Evolutionary conservation across 345 rosid species (phyloP).

Genomic region (Citrus inodora): DNA sequence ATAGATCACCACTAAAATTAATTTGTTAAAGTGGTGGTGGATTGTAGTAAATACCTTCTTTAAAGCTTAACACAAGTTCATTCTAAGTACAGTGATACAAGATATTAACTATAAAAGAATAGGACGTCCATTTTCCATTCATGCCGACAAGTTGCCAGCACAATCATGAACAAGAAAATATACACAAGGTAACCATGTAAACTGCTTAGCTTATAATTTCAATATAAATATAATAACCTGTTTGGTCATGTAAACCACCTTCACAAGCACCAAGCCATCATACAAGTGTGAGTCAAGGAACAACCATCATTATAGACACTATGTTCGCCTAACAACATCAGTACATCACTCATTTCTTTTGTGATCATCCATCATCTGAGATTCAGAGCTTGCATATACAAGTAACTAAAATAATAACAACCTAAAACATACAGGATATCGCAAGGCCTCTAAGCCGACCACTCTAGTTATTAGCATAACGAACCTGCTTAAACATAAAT

Average conservation of each 20-base stretch:
- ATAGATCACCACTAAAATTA: neutral
- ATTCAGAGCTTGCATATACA: neutral
- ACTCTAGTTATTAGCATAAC: neutral
- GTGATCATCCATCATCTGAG: neutral
- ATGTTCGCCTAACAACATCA: neutral
- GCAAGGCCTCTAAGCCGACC: neutral
- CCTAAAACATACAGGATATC: neutral
- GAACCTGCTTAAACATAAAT: neutral
- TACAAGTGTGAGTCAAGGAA: neutral
- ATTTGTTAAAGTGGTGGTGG: neutral
- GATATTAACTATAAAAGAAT: neutral
- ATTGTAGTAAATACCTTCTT: neutral
- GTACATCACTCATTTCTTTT: neutral
- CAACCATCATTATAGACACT: neutral
- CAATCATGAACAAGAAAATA: neutral
- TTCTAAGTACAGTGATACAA: neutral
- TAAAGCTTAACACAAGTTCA: neutral
- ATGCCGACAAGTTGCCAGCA: neutral
- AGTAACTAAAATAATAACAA: neutral
- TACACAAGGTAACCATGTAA: neutral
- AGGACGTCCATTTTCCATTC: neutral
- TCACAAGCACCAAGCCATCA: neutral
- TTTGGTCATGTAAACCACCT: neutral
- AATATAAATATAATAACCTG: neutral
- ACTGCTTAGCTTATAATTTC: neutral